phyloP scores from a whole-genome alignment of 371 early-diverging fungal species.

The Neoconidiobolus thromboides region DNA sequence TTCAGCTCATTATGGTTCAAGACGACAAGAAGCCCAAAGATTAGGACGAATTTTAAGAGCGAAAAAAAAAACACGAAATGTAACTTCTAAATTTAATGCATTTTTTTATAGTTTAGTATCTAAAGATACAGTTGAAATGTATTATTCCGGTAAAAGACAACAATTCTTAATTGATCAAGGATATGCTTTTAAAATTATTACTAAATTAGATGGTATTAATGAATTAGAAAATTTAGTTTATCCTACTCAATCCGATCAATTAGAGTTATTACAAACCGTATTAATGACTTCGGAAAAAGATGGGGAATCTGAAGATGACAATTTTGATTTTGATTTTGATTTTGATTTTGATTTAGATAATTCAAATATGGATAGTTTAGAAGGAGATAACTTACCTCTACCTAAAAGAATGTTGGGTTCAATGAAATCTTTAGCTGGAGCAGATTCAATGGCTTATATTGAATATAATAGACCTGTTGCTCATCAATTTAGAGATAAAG shows the following conservation, averaged over 20 bases:
- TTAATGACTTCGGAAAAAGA: slow-evolving; percentile 53
- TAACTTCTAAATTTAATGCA: slow-evolving; percentile 82
- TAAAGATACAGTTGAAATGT: slow-evolving; percentile 98
- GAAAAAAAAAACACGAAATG: slow-evolving; percentile 91
- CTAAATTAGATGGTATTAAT: slow-evolving; percentile 66
- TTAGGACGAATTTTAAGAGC: slow-evolving; percentile 93
- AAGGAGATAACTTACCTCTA: background rate
- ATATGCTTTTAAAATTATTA: slow-evolving; percentile 94
- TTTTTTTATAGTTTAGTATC: slow-evolving; percentile 97
- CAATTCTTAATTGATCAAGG: slow-evolving; percentile 99
- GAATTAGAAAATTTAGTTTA: slow-evolving; percentile 40
- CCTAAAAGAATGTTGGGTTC: slow-evolving; percentile 29
- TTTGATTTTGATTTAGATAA: slow-evolving; percentile 2
- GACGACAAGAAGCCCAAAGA: slow-evolving; percentile 99
- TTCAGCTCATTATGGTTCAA: slow-evolving; percentile 96
- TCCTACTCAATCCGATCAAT: slow-evolving; percentile 56
- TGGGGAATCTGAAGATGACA: slow-evolving; percentile 34
- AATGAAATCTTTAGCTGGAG: slow-evolving; percentile 70
- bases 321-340: background rate
- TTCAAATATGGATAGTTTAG: background rate
- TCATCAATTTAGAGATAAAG: slow-evolving; percentile 9
- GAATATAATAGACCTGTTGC: slow-evolving; percentile 29
- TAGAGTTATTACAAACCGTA: slow-evolving; percentile 76
- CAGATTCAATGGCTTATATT: slow-evolving; percentile 86
- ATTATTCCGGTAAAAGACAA: slow-evolving; percentile 94